Conservation (phyloP, 805 yeast genomes). For the Candida khao-thaluensis region DNA sequence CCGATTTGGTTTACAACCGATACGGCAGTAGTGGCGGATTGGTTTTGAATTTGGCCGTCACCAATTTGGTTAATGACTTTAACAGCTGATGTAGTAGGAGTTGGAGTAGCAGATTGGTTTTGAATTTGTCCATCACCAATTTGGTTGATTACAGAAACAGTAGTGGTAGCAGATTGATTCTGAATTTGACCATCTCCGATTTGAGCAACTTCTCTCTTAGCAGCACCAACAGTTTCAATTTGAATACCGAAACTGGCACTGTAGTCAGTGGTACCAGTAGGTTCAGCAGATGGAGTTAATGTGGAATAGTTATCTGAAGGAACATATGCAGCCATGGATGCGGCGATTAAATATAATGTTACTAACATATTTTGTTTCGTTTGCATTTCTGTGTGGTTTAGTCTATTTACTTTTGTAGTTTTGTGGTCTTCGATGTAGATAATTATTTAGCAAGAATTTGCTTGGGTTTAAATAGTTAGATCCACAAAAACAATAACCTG, state of each 20-base stretch:
- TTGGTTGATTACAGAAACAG: slow-evolving; percentile 36
- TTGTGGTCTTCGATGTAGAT: too few relatives aligned
- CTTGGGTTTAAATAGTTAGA: too few relatives aligned
- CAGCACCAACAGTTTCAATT: slow-evolving; percentile 51
- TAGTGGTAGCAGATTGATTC: slow-evolving; percentile 43
- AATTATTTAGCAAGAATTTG: too few relatives aligned
- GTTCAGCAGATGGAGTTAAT: slow-evolving; percentile 59
- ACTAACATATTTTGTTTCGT: slow-evolving; percentile 10
- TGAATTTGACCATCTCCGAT: slow-evolving; percentile 45
- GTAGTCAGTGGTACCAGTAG: slow-evolving; percentile 50
- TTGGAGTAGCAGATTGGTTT: slow-evolving; percentile 28
- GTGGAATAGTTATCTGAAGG: slow-evolving; percentile 72
- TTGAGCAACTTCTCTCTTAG: slow-evolving; percentile 36
- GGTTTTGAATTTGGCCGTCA: slow-evolving; percentile 50
- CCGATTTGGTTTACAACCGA: slow-evolving; percentile 34
- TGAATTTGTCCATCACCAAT: slow-evolving; percentile 34
- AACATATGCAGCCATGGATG: slow-evolving; percentile 57
- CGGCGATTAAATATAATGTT: slow-evolving; percentile 13
- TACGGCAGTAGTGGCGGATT: slow-evolving; percentile 39
- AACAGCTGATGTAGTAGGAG: slow-evolving; percentile 22
- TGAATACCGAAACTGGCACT: slow-evolving; percentile 65
- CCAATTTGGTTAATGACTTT: slow-evolving; percentile 41
- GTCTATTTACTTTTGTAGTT: too few relatives aligned
- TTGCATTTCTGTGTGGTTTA: too few relatives aligned
- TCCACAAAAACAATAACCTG: slow-evolving; percentile 1